phyloP scores from a whole-genome alignment of 352 stramenopile species.

The Globisporangium perplexum region DNA sequence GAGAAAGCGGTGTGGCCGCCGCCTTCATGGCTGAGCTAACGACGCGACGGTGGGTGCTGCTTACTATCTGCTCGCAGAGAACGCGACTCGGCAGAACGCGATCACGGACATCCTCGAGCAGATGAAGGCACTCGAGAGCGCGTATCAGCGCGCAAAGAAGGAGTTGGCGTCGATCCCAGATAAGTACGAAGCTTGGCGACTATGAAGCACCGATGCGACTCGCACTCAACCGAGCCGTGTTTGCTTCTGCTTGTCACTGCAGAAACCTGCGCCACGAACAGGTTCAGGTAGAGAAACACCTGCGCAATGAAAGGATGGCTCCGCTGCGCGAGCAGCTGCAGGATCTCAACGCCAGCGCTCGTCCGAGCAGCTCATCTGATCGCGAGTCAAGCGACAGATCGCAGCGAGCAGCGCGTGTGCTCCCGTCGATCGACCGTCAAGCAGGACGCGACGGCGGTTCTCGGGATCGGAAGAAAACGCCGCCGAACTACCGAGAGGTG shows the following conservation, averaged over 20 bases:
- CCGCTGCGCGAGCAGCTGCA: constrained; percentile 22
- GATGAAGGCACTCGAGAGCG: constrained; percentile 26
- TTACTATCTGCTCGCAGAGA: constrained; percentile 15
- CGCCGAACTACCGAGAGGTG: constrained; percentile 28
- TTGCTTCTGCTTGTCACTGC: not conserved
- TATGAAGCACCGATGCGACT: not conserved
- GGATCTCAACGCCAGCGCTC: constrained; percentile 18
- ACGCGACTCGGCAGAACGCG: constrained; percentile 29
- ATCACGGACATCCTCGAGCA: constrained; percentile 23
- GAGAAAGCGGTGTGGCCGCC: not conserved
- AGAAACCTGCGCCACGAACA: constrained; percentile 40
- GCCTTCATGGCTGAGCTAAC: no score
- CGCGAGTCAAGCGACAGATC: not conserved
- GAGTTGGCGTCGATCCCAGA: constrained; percentile 31
- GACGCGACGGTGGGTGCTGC: no score
- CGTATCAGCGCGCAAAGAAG: constrained; percentile 47
- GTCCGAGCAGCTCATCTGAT: not conserved
- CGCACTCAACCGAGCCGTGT: not conserved
- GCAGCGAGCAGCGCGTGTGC: constrained; percentile 1
- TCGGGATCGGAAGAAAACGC: constrained; percentile 4
- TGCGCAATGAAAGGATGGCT: constrained; percentile 18
- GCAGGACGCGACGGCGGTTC: not conserved
- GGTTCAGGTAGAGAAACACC: constrained; percentile 34
- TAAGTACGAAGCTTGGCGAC: constrained; percentile 27
- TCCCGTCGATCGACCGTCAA: constrained; percentile 12